Evolutionary conservation across 1,284 basidiomycete species (phyloP).

Genomic region (Marasmius fiardii): DNA sequence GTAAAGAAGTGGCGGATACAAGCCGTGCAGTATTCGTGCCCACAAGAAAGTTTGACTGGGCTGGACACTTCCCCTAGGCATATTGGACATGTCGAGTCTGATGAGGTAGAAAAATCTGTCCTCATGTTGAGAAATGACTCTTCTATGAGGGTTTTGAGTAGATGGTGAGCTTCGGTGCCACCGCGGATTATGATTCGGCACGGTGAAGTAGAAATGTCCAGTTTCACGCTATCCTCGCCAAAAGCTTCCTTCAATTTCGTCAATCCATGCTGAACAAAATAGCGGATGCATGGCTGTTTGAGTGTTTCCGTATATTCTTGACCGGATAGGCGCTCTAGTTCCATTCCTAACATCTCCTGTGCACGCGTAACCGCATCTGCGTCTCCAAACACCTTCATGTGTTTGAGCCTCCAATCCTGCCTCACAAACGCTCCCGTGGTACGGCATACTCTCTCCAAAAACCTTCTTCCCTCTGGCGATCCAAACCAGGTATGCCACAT

Average conservation of each 20-base stretch:
- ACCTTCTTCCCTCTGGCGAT: slow-evolving; percentile 23
- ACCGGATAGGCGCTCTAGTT: slow-evolving; percentile 39
- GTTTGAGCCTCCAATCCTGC: slow-evolving; percentile 36
- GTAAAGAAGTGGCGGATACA: slow-evolving; percentile 50
- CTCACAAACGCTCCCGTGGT: slow-evolving; percentile 39
- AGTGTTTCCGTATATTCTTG: slow-evolving; percentile 36
- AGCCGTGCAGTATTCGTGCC: slow-evolving; percentile 48
- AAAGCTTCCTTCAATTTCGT: slow-evolving; percentile 42
- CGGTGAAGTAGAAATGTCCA: slow-evolving; percentile 30
- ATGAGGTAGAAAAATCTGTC: slow-evolving; percentile 11
- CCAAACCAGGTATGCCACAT: slow-evolving; percentile 45
- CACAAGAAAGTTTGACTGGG: slow-evolving; percentile 45
- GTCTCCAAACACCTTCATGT: slow-evolving; percentile 40
- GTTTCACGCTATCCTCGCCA: slow-evolving; percentile 46
- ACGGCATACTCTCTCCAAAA: slow-evolving; percentile 30
- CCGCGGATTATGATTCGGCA: slow-evolving; percentile 42
- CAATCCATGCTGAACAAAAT: slow-evolving; percentile 46
- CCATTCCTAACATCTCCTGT: slow-evolving; percentile 34
- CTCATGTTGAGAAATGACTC: slow-evolving; percentile 29
- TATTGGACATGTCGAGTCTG: slow-evolving; percentile 41
- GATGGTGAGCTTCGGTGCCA: slow-evolving; percentile 44
- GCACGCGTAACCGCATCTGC: slow-evolving; percentile 31
- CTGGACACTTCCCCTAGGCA: slow-evolving; percentile 43
- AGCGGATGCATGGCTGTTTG: slow-evolving; percentile 35
- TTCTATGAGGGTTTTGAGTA: slow-evolving; percentile 37